A percentile compares a stretch with the other conserved stretches of the same genome.
These are phyloP conservation scores for Tulasnella sp. DNA, from an alignment of 768 basidiomycete genomes.

Conservation along the genomic window DNA sequence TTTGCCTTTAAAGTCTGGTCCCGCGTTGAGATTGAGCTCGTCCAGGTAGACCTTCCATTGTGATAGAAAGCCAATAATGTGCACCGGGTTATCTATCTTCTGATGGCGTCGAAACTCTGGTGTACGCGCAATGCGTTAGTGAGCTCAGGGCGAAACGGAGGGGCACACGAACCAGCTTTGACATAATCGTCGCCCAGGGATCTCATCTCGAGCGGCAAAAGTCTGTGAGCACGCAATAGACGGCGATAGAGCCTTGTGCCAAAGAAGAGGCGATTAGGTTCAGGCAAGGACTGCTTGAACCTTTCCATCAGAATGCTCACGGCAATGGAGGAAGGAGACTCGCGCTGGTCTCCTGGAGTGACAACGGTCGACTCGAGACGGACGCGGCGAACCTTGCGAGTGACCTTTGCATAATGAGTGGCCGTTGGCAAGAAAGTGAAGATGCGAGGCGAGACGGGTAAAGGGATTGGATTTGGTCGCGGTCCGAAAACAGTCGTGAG, in stretches of 20 bases:
- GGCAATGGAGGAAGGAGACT: conserved; percentile 74
- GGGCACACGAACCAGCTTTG: conserved; percentile 61
- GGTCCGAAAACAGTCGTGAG: background rate
- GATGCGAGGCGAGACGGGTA: background rate
- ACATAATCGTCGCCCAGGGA: conserved; percentile 78
- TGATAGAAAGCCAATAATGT: conserved; percentile 89
- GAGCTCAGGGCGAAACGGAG: background rate
- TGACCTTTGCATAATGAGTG: conserved; percentile 20
- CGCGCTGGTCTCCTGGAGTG: conserved; percentile 50
- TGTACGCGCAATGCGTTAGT: background rate
- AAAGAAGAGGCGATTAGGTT: background rate
- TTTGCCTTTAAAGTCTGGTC: conserved; percentile 46
- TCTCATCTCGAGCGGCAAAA: conserved; percentile 67
- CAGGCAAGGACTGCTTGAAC: background rate
- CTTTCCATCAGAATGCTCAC: conserved; percentile 34
- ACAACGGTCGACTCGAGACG: conserved; percentile 45
- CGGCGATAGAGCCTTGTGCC: conserved; percentile 61
- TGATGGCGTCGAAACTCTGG: conserved; percentile 81
- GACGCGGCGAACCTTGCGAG: conserved; percentile 38
- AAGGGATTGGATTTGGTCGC: no score
- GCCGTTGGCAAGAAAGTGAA: background rate
- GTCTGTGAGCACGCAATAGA: conserved; percentile 67
- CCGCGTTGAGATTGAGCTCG: conserved; percentile 41
- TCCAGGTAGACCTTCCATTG: conserved; percentile 95
- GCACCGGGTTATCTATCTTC: conserved; percentile 68